Evolutionary conservation across 768 basidiomycete genomes (phyloP).

Genomic region (Obba rivulosa): DNA sequence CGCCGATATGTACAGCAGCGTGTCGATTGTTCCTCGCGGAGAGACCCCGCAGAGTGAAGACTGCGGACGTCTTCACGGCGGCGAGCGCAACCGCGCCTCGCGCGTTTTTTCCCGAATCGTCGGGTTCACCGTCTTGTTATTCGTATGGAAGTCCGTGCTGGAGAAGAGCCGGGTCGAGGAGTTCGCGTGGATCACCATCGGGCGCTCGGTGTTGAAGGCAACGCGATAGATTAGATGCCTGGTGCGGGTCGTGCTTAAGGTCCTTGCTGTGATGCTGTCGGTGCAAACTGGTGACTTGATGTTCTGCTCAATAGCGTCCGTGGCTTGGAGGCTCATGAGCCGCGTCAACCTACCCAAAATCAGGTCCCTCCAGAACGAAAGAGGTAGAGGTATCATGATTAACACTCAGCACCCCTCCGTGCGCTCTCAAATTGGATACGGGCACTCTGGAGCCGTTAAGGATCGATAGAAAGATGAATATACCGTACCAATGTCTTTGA

Average conservation of each 20-base stretch:
- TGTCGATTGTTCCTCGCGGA: conserved; percentile 54
- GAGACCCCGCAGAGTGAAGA: conserved; percentile 81
- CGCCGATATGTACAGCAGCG: conserved; percentile 81
- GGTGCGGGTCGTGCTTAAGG: conserved; percentile 72
- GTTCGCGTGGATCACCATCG: conserved; percentile 38
- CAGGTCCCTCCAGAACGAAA: no score
- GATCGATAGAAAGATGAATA: no score
- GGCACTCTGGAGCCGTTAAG: no score
- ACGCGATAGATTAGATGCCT: conserved; percentile 86
- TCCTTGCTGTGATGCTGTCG: conserved; percentile 78
- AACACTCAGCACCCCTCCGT: no score
- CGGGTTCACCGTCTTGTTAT: conserved; percentile 71
- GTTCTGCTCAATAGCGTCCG: conserved; percentile 64
- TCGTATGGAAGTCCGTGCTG: conserved; percentile 67
- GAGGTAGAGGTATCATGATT: no score
- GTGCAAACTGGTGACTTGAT: conserved; percentile 81
- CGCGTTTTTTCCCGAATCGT: conserved; percentile 81
- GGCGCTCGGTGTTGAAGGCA: conserved; percentile 63
- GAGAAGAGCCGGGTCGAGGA: conserved; percentile 72
- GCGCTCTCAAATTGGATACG: no score
- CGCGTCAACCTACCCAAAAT: no score
- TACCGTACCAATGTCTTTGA: no score
- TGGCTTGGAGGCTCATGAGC: conserved; percentile 45
- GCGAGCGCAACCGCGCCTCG: conserved; percentile 91
- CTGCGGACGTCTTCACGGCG: conserved; percentile 87